Base-by-base conservation (phyloP, 2,329 filamentous ascomycete species). In the Xylaria multiplex region DNA sequence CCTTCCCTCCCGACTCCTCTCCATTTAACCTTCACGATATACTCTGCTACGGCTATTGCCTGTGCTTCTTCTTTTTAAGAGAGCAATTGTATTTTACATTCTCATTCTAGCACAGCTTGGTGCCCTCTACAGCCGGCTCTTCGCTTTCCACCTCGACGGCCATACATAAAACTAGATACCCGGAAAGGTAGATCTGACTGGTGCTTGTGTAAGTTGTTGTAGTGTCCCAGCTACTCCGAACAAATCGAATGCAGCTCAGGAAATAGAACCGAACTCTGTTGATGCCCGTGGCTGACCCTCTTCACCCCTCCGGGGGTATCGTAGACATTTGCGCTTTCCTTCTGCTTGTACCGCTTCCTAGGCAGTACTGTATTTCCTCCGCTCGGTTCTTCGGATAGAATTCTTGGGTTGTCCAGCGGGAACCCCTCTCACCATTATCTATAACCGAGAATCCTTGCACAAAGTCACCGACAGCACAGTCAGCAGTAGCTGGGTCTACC, bases 181-280 rank as follows among this genome's bases (percentile, higher is more conserved):
- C 59, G 58, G 61, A 40, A 59, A 56, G 43, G 67, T 67, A 67
- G 67, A 67, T 52, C 62, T 64, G 37, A 59, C 62, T 57, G 59
- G 61, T 60, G 48, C 66, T 62, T 69, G 59, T 69, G 67, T 69
- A 67, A 67, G 67, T 68, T 46, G 55, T 43, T 62, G 55, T 43
- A 5, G 49, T 54, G 30, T 22, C 19, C 57, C 30, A 22, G 42
- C 42, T 55, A 3, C 43, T 48, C 42, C 1, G 27, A 52, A 46
- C 13, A 56, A 37, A 14, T 32, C 35, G 37, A 40, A 52, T 6
- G 27, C 43, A 5, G 54, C 58, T 24, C 43, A 19, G 40, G 30
- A 9, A 40, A 58, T 19, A 8, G 45, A 14, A 11, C 35, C 19
- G 43, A 37, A 49, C 48, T 24, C 30, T 37, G 5, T 62, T 30